These are phyloP conservation scores for Annulohypoxylon moriforme DNA, from an alignment of 495 filamentous ascomycete genomes.

Conservation along the genomic window DNA sequence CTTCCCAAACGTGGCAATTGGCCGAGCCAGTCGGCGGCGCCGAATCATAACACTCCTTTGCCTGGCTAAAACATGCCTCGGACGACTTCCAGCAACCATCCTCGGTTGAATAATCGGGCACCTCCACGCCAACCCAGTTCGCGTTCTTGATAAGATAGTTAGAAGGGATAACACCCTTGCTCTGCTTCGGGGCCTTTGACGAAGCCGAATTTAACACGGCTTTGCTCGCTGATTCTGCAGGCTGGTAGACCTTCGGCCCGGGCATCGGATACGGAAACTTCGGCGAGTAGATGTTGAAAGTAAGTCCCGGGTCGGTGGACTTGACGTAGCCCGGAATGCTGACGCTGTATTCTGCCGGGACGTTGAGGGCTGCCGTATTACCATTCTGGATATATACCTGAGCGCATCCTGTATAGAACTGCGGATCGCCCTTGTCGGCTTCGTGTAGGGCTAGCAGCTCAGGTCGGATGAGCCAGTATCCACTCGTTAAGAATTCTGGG, in stretches of 20 bases:
- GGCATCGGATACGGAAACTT: slow-evolving; percentile 65
- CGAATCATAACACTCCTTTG: slow-evolving; percentile 63
- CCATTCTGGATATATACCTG: slow-evolving; percentile 71
- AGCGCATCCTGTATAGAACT: slow-evolving; percentile 76
- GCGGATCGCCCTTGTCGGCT: slow-evolving; percentile 68
- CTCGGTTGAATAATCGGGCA: slow-evolving; percentile 63
- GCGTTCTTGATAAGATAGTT: slow-evolving; percentile 71
- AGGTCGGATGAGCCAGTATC: slow-evolving; percentile 74
- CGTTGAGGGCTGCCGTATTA: slow-evolving; percentile 49
- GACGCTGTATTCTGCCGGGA: slow-evolving; percentile 60
- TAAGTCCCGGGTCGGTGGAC: slow-evolving; percentile 62
- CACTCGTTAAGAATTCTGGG: slow-evolving; percentile 68
- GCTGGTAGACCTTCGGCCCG: slow-evolving; percentile 66
- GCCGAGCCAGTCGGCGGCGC: slow-evolving; percentile 67
- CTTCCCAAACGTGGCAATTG: slow-evolving; percentile 69
- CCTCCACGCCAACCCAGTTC: slow-evolving; percentile 76
- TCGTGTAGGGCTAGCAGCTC: slow-evolving; percentile 77
- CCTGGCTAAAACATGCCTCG: slow-evolving; percentile 69
- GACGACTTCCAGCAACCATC: slow-evolving; percentile 68
- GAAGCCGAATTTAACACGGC: neutral
- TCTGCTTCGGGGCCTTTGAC: slow-evolving; percentile 44
- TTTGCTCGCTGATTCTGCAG: slow-evolving; percentile 25
- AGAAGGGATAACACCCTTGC: slow-evolving; percentile 59
- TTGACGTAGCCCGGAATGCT: slow-evolving; percentile 73
- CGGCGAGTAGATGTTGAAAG: slow-evolving; percentile 70